phyloP scores from a whole-genome alignment of 768 basidiomycete species.

The Mycena chlorophos region DNA sequence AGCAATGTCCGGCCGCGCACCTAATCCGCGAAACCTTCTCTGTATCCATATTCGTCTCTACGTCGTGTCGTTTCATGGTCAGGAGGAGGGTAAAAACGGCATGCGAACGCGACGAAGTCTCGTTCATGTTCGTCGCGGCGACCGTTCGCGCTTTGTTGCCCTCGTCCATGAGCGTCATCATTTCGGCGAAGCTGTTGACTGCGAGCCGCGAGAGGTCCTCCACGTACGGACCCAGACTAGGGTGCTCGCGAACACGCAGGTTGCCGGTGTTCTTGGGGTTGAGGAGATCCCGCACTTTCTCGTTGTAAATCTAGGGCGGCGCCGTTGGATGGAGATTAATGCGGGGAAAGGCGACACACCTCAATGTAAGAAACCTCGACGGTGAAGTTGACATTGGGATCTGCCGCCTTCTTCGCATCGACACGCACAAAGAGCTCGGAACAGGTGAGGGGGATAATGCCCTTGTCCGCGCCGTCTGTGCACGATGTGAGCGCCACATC shows the following conservation, averaged over 20 bases:
- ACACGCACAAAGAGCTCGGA: slow-evolving; percentile 89
- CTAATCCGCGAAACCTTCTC: slow-evolving; percentile 99
- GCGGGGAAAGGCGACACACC: slow-evolving; percentile 42
- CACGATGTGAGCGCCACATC: slow-evolving; percentile 1
- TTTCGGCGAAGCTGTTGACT: slow-evolving; percentile 89
- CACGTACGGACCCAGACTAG: slow-evolving; percentile 95
- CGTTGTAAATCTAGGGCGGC: slow-evolving; percentile 81
- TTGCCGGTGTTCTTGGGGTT: slow-evolving; percentile 98
- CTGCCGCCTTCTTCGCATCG: slow-evolving; percentile 56
- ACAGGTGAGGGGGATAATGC: slow-evolving; percentile 96
- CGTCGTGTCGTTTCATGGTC: slow-evolving; percentile 88
- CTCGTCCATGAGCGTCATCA: slow-evolving; percentile 99
- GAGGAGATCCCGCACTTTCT: slow-evolving; percentile 95
- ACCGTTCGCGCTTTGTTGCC: slow-evolving; percentile 98
- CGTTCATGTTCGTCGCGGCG: slow-evolving; percentile 99
- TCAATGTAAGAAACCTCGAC: slow-evolving; percentile 99
- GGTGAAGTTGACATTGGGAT: slow-evolving; percentile 75
- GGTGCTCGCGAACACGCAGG: slow-evolving; percentile 95
- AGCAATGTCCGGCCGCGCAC: slow-evolving; percentile 36
- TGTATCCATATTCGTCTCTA: slow-evolving; percentile 82
- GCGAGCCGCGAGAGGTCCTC: slow-evolving; percentile 94
- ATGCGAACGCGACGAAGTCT: slow-evolving; percentile 97
- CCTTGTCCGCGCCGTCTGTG: slow-evolving; percentile 92
- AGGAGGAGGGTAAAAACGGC: slow-evolving; percentile 96
- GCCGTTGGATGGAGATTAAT: slow-evolving; percentile 1